A percentile compares a stretch with the other conserved stretches of the same genome.
Conservation (phyloP, 2,329 filamentous ascomycete species). For the Piedraia hortae region DNA sequence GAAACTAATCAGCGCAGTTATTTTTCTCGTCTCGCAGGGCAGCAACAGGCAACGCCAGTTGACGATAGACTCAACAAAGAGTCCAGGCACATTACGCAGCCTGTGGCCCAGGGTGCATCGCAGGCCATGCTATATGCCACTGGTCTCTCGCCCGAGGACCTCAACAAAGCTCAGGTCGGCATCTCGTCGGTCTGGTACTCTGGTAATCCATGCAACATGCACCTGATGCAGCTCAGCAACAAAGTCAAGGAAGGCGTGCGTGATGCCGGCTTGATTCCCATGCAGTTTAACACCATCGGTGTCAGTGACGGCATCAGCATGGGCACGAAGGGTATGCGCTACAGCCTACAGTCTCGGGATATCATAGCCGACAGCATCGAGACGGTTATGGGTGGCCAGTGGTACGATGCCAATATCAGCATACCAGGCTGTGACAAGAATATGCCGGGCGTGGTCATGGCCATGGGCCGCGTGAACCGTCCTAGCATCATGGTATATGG, state of each 20-base stretch:
- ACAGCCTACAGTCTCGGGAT: slow-evolving; percentile 56
- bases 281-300: slow-evolving; percentile 97
- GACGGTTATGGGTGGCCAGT: slow-evolving; percentile 96
- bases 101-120: slow-evolving; percentile 91
- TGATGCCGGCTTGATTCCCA: slow-evolving; percentile 53
- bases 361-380: slow-evolving; percentile 96
- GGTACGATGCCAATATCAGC: slow-evolving; percentile 94
- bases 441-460: slow-evolving; percentile 52
- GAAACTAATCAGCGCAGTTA: slow-evolving; percentile 1
- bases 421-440: slow-evolving; percentile 98
- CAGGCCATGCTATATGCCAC: slow-evolving; percentile 98
- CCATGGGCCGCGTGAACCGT: slow-evolving; percentile 82
- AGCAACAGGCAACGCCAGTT: slow-evolving; percentile 2
- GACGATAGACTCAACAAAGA: slow-evolving; percentile 42
- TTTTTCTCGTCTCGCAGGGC: slow-evolving; percentile 2
- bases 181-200: slow-evolving; percentile 97
- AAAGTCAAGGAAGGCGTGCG: slow-evolving; percentile 45
- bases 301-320: slow-evolving; percentile 96
- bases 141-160: slow-evolving; percentile 57
- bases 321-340: slow-evolving; percentile 93
- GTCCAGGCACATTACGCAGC: slow-evolving; percentile 69
- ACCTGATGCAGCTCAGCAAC: slow-evolving; percentile 69
- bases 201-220: slow-evolving; percentile 98
- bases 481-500: slow-evolving; percentile 96
- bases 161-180: slow-evolving; percentile 91